Evolutionary conservation across 176 grass and related monocot species (phyloP).

Genomic region (Chrysopogon serrulatus): DNA sequence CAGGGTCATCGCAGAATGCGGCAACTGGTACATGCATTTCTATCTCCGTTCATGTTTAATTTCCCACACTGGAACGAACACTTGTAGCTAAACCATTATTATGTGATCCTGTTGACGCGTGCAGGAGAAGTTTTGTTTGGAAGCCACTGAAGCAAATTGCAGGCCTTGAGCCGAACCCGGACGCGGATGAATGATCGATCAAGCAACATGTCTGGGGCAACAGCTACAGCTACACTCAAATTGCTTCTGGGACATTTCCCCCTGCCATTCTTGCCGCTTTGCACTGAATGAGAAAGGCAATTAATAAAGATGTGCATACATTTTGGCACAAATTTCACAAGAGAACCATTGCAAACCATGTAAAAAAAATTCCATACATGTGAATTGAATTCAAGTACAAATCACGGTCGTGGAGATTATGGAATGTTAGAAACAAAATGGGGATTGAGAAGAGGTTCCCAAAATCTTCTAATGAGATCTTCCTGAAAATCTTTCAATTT

Average conservation of each 20-base stretch:
- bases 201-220: not conserved
- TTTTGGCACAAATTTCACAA: not conserved
- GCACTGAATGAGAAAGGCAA: constrained; percentile 3
- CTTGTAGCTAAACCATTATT: not conserved
- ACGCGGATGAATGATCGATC: constrained; percentile 21
- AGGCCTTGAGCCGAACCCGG: constrained; percentile 49
- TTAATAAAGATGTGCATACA: constrained; percentile 19
- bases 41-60: not conserved
- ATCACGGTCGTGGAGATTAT: too few species aligned
- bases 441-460: too few species aligned
- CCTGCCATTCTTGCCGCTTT: not conserved
- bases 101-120: not conserved
- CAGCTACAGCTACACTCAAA: not conserved
- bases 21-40: constrained; percentile 55
- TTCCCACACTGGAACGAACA: not conserved
- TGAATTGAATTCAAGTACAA: not conserved
- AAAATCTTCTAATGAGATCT: too few species aligned
- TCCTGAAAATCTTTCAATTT: too few species aligned
- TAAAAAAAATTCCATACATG: not conserved
- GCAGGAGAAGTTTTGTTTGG: constrained; percentile 89
- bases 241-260: not conserved
- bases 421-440: too few species aligned
- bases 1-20: constrained; percentile 69
- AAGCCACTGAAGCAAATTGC: constrained; percentile 78
- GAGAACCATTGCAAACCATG: not conserved